phyloP scores from a whole-genome alignment of 164 flowering plant genomes.

The Santalum album region DNA sequence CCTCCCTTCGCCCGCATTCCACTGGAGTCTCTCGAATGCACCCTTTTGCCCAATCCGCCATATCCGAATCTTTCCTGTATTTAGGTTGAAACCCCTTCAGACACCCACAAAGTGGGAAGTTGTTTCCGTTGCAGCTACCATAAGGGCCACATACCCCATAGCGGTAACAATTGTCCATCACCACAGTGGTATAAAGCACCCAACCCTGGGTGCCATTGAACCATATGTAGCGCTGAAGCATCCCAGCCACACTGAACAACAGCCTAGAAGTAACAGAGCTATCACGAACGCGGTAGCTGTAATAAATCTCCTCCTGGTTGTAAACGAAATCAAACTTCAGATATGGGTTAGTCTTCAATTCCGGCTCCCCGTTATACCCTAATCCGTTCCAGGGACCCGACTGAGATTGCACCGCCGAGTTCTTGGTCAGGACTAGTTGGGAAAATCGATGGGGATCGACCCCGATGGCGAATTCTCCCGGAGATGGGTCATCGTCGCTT shows the following conservation, averaged over 20 bases:
- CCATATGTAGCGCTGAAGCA: background rate
- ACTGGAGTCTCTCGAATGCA: background rate
- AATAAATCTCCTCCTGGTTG: background rate
- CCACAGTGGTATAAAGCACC: background rate
- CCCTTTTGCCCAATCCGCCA: background rate
- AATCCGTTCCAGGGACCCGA: background rate
- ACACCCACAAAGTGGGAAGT: background rate
- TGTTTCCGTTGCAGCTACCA: background rate
- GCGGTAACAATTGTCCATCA: background rate
- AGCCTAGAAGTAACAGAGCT: background rate
- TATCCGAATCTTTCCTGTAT: background rate
- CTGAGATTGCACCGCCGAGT: background rate
- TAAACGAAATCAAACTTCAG: background rate
- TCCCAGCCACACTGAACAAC: background rate
- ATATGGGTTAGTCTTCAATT: background rate
- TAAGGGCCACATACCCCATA: background rate
- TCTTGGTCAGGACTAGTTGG: background rate
- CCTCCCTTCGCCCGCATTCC: background rate
- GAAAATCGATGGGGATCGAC: background rate
- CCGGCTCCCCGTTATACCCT: background rate
- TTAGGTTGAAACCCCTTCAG: background rate
- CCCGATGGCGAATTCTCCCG: background rate
- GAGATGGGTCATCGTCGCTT: background rate
- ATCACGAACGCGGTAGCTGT: background rate
- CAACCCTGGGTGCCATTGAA: background rate